Conservation (phyloP, 1,284 basidiomycete genomes). For the Apiotrichum montevideense region DNA sequence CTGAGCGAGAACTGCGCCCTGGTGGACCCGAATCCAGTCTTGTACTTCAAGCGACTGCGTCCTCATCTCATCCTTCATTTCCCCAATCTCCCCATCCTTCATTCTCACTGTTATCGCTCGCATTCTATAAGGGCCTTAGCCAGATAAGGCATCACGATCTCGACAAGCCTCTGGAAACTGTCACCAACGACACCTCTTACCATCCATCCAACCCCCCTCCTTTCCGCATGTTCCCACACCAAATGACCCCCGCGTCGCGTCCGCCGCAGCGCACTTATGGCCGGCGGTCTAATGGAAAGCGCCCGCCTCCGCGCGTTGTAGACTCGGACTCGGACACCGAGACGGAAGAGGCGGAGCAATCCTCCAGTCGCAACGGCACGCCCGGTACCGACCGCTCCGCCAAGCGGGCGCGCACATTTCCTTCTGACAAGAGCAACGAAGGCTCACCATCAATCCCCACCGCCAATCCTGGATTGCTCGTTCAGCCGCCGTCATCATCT, state of each 20-base stretch:
- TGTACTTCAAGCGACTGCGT: too few species aligned
- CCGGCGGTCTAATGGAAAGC: neutral
- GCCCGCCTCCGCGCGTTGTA: neutral
- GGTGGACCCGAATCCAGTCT: too few species aligned
- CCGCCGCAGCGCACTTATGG: conserved; percentile 1
- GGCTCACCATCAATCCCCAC: neutral
- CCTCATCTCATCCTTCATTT: too few species aligned
- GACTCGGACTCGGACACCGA: neutral
- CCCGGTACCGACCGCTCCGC: neutral
- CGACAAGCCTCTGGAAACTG: too few species aligned
- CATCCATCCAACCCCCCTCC: too few species aligned
- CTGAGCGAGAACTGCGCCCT: too few species aligned
- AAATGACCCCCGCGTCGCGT: neutral
- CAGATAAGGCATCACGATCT: too few species aligned
- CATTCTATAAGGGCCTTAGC: too few species aligned
- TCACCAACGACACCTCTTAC: too few species aligned
- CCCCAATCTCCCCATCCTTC: too few species aligned
- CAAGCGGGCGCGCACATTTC: too few species aligned
- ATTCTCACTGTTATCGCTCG: too few species aligned
- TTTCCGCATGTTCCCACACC: neutral
- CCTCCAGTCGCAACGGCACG: neutral
- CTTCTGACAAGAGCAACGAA: neutral
- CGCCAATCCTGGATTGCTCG: neutral
- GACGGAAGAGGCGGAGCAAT: neutral
- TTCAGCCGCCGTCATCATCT: neutral